Evolutionary conservation across 495 filamentous ascomycete genomes (phyloP).

Genomic region (Tuber calosporum): DNA sequence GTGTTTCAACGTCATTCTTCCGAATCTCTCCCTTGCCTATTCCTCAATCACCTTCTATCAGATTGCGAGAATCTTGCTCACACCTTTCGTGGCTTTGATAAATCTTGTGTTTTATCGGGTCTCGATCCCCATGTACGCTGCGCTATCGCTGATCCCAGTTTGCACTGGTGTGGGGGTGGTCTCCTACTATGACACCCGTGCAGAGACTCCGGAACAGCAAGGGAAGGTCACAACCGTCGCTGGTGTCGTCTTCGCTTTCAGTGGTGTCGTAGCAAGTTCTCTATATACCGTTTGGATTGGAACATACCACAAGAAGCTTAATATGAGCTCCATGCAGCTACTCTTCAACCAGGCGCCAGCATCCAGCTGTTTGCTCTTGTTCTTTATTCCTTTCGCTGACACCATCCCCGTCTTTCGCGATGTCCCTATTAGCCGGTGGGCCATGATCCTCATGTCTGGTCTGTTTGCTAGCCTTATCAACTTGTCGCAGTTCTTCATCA

Average conservation of each 20-base stretch:
- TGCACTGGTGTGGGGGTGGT: constrained; percentile 63
- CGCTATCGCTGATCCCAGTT: constrained; percentile 56
- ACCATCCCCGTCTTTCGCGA: constrained; percentile 52
- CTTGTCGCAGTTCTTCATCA: constrained; percentile 67
- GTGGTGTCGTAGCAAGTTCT: constrained; percentile 58
- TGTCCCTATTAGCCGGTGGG: constrained; percentile 49
- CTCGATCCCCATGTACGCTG: constrained; percentile 52
- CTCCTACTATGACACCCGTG: constrained; percentile 62
- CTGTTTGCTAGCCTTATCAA: constrained; percentile 62
- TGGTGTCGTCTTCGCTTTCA: constrained; percentile 59
- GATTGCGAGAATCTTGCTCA: constrained; percentile 63
- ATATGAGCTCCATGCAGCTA: constrained; percentile 64
- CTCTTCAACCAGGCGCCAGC: constrained; percentile 65
- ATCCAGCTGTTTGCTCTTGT: constrained; percentile 56
- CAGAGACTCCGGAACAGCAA: constrained; percentile 44
- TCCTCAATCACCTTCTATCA: constrained; percentile 71
- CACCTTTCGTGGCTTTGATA: constrained; percentile 59
- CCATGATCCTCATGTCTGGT: constrained; percentile 55
- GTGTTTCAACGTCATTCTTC: constrained; percentile 66
- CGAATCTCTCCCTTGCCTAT: constrained; percentile 63
- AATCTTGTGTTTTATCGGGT: constrained; percentile 59
- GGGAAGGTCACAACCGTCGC: constrained; percentile 50
- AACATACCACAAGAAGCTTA: constrained; percentile 58
- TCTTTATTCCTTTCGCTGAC: constrained; percentile 60
- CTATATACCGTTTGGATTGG: constrained; percentile 66